Conservation (phyloP, 2,329 filamentous ascomycete species). For the Emericellopsis cladophorae region DNA sequence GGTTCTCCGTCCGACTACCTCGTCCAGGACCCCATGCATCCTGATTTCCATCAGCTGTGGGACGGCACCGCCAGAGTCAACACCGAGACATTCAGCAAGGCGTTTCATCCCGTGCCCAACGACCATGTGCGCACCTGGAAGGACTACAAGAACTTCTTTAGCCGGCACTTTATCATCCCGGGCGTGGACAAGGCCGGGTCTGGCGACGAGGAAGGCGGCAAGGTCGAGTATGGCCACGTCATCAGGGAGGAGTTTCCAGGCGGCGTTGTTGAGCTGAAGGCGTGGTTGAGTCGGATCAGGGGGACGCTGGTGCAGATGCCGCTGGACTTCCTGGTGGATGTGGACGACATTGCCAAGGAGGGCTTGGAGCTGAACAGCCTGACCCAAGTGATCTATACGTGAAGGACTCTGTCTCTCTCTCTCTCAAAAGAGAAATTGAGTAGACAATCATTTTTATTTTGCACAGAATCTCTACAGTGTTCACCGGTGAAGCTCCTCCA, state of each 20-base stretch:
- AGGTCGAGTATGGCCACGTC: slow-evolving; percentile 78
- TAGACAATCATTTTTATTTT: background rate
- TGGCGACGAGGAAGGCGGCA: slow-evolving; percentile 33
- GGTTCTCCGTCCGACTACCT: slow-evolving; percentile 53
- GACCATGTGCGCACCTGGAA: slow-evolving; percentile 59
- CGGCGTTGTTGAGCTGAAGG: slow-evolving; percentile 62
- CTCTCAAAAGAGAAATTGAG: background rate
- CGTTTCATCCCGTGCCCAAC: slow-evolving; percentile 70
- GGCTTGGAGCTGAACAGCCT: slow-evolving; percentile 60
- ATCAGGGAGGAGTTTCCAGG: slow-evolving; percentile 66
- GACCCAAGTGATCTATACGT: slow-evolving; percentile 63
- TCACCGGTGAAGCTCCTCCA: no score
- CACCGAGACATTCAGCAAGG: slow-evolving; percentile 66
- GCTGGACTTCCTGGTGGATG: slow-evolving; percentile 69
- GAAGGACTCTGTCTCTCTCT: no score
- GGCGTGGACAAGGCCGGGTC: slow-evolving; percentile 25
- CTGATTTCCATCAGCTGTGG: slow-evolving; percentile 62
- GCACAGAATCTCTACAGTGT: no score
- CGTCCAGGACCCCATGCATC: slow-evolving; percentile 62
- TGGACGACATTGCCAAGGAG: slow-evolving; percentile 74
- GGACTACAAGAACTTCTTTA: slow-evolving; percentile 62
- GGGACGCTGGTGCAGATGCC: slow-evolving; percentile 84
- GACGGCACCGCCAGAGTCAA: slow-evolving; percentile 59
- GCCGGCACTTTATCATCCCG: slow-evolving; percentile 49
- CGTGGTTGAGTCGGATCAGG: slow-evolving; percentile 51